Evolutionary conservation across 441 rosid genomes (phyloP).

Genomic region (Macaranga tanarius): DNA sequence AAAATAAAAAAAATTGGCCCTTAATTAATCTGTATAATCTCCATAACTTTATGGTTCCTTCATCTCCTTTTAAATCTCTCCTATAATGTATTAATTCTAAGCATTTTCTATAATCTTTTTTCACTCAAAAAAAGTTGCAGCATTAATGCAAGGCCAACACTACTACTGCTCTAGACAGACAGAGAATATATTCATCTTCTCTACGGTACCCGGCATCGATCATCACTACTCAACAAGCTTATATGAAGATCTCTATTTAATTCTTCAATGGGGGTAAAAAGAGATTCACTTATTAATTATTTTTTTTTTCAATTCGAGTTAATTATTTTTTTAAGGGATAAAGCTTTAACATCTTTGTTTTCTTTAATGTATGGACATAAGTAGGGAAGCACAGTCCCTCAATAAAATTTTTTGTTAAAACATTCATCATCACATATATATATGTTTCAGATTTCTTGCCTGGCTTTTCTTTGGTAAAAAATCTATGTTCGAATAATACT

Average conservation of each 20-base stretch:
- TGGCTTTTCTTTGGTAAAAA: background rate
- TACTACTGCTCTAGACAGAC: background rate
- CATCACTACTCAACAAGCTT: constrained; percentile 29
- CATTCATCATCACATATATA: background rate
- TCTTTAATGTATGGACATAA: constrained; percentile 15
- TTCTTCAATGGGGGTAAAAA: background rate
- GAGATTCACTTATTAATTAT: background rate
- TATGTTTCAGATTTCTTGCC: background rate
- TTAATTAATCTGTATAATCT: constrained; percentile 35
- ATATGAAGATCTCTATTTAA: constrained; percentile 19
- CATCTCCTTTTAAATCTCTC: constrained; percentile 12
- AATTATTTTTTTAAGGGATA: constrained; percentile 23
- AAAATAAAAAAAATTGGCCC: background rate
- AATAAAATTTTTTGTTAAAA: constrained; percentile 21
- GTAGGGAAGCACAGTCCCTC: constrained; percentile 13
- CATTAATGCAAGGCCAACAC: constrained; percentile 1
- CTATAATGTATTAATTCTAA: constrained; percentile 2
- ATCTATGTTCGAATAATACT: background rate
- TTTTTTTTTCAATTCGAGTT: constrained; percentile 20
- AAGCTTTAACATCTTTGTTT: constrained; percentile 15
- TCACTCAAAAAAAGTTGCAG: too few relatives aligned
- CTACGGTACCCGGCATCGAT: constrained; percentile 13
- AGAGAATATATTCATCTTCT: constrained; percentile 13
- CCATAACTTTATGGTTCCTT: constrained; percentile 18
- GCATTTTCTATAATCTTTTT: background rate